A percentile compares a stretch with the other conserved stretches of the same genome.
These are phyloP conservation scores for Amphichorda felina DNA, from an alignment of 2,329 filamentous ascomycete genomes.

Conservation along the genomic window DNA sequence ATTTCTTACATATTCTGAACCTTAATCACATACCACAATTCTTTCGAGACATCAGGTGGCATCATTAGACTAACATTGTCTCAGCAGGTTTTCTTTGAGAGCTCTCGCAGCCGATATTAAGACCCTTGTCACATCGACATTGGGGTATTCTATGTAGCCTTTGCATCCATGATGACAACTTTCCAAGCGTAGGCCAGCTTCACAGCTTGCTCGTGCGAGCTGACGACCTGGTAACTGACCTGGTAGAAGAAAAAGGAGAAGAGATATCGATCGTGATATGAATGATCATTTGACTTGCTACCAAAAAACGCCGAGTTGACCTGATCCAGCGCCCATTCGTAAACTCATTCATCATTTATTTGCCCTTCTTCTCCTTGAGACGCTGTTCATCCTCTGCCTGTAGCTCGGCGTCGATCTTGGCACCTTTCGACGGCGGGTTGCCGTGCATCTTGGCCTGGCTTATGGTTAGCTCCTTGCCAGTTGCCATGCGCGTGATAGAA, in stretches of 20 bases:
- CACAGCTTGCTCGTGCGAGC: too few relatives aligned
- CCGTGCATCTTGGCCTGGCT: constrained; percentile 52
- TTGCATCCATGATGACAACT: too few relatives aligned
- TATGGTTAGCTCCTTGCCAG: not conserved
- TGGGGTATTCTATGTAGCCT: too few relatives aligned
- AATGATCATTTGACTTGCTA: too few relatives aligned
- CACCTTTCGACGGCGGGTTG: constrained; percentile 62
- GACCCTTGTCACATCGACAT: too few relatives aligned
- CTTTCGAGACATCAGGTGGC: not conserved
- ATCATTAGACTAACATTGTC: not conserved
- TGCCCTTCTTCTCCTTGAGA: constrained; percentile 44
- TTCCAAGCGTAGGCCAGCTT: too few relatives aligned
- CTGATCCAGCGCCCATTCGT: not conserved
- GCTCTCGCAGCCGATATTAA: too few relatives aligned
- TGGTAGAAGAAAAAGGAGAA: too few relatives aligned
- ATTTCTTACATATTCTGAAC: constrained; percentile 98
- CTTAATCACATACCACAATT: not conserved
- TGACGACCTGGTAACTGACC: too few relatives aligned
- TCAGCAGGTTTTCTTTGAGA: too few relatives aligned
- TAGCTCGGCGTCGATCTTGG: constrained; percentile 59
- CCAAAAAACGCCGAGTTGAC: constrained; percentile 1
- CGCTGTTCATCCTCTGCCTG: constrained; percentile 53
- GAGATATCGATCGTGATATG: too few relatives aligned
- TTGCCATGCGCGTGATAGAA: too few relatives aligned
- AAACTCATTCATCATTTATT: not conserved